A percentile compares a stretch with the other conserved stretches of the same genome.
Evolutionary conservation across 768 basidiomycete genomes (phyloP).

Genomic region (Neoboletus magnificus): DNA sequence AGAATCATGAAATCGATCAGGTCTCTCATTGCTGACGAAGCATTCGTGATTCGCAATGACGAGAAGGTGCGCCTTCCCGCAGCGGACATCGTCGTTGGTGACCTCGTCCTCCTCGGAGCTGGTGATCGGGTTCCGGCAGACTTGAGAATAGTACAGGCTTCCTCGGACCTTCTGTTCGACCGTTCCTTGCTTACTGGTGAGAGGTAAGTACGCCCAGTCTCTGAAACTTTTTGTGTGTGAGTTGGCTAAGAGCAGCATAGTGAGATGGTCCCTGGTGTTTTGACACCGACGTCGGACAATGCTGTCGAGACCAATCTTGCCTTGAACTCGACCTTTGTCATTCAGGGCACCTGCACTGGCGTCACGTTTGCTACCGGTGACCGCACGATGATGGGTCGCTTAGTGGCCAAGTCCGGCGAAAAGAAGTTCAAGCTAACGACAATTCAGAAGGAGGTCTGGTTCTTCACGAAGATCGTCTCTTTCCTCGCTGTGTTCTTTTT

Average conservation of each 20-base stretch:
- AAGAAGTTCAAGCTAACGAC: constrained; percentile 44
- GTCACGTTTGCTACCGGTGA: constrained; percentile 41
- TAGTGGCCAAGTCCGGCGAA: constrained; percentile 49
- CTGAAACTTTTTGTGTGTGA: background rate
- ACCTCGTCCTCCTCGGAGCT: constrained; percentile 46
- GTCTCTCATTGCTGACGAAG: constrained; percentile 56
- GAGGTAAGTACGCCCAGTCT: constrained; percentile 22
- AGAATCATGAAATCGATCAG: constrained; percentile 53
- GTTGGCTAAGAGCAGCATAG: constrained; percentile 19
- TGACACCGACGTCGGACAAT: constrained; percentile 46
- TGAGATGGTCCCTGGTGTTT: constrained; percentile 41
- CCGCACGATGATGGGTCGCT: constrained; percentile 46
- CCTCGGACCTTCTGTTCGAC: constrained; percentile 49
- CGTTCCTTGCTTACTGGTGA: constrained; percentile 50
- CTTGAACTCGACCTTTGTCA: constrained; percentile 42
- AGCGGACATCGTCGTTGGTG: constrained; percentile 54
- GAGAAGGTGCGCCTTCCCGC: constrained; percentile 45
- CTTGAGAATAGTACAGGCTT: constrained; percentile 47
- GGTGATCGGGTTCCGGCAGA: constrained; percentile 62
- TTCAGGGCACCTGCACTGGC: constrained; percentile 40
- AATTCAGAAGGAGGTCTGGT: constrained; percentile 46
- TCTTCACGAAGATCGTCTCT: constrained; percentile 51
- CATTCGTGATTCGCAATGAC: constrained; percentile 49
- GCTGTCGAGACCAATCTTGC: constrained; percentile 48
- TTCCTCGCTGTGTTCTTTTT: constrained; percentile 38